Conservation (phyloP, 441 rosid species). For the Populus trichocarpa region DNA sequence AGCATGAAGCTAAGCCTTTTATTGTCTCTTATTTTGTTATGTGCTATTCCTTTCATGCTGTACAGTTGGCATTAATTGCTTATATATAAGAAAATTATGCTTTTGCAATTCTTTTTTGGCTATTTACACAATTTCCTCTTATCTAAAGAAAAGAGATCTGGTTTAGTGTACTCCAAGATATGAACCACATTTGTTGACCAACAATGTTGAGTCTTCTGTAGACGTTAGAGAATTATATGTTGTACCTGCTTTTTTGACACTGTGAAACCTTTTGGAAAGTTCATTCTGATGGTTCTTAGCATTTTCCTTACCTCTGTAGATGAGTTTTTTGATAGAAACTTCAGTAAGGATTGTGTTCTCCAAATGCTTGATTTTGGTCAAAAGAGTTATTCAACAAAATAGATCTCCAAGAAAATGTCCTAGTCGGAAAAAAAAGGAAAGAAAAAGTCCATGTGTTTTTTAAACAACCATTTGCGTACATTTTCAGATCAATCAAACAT, state of each 20-base stretch:
- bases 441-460: background rate
- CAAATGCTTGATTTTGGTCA: background rate
- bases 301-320: background rate
- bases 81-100: background rate
- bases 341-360: background rate
- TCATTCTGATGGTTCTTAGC: background rate
- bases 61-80: background rate
- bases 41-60: background rate
- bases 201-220: background rate
- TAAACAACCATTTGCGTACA: background rate
- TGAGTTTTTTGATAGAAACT: background rate
- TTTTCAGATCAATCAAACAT: background rate
- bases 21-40: background rate
- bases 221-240: background rate
- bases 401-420: background rate
- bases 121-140: background rate
- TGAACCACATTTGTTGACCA: background rate
- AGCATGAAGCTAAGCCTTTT: background rate
- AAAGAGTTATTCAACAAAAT: background rate
- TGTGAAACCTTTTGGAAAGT: background rate
- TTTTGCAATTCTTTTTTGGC: background rate
- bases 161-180: background rate
- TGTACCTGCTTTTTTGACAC: background rate
- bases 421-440: too few species aligned
- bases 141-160: background rate